A percentile compares a stretch with the other conserved stretches of the same genome.
Evolutionary conservation across 2,329 filamentous ascomycete genomes (phyloP).

Genomic region (Myriosclerotinia duriaeana): DNA sequence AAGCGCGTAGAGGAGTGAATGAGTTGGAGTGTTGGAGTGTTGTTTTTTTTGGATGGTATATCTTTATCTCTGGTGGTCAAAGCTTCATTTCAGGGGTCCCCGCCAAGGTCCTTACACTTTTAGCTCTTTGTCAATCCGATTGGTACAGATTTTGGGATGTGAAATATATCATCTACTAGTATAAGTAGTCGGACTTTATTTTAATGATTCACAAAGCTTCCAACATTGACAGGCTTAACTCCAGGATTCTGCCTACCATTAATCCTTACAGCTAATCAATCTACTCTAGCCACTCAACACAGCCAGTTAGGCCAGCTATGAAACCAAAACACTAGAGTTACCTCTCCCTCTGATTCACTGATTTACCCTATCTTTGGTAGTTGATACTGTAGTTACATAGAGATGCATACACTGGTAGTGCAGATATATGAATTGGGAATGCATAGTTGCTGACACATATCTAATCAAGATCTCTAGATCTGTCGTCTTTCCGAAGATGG

Average conservation of each 20-base stretch:
- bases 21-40: neutral
- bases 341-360: neutral
- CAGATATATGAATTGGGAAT: neutral
- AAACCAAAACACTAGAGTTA: neutral
- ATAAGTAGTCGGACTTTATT: too few species aligned
- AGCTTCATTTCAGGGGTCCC: slow-evolving; percentile 14
- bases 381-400: neutral
- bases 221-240: neutral
- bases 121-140: neutral
- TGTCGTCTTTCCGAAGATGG: neutral
- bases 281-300: neutral
- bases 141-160: neutral
- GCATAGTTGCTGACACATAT: neutral
- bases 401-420: neutral
- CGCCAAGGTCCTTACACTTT: neutral
- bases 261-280: neutral
- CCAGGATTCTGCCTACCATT: neutral
- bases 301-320: neutral
- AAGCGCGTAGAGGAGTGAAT: slow-evolving; percentile 1
- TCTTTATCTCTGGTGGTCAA: slow-evolving; percentile 16
- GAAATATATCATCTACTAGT: too few species aligned
- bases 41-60: slow-evolving; percentile 8
- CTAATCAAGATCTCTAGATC: neutral
- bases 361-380: slow-evolving; percentile 10
- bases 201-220: neutral